Evolutionary conservation across 1,139 yeast species (phyloP).

Genomic region (Saccharomyces pastorianus): DNA sequence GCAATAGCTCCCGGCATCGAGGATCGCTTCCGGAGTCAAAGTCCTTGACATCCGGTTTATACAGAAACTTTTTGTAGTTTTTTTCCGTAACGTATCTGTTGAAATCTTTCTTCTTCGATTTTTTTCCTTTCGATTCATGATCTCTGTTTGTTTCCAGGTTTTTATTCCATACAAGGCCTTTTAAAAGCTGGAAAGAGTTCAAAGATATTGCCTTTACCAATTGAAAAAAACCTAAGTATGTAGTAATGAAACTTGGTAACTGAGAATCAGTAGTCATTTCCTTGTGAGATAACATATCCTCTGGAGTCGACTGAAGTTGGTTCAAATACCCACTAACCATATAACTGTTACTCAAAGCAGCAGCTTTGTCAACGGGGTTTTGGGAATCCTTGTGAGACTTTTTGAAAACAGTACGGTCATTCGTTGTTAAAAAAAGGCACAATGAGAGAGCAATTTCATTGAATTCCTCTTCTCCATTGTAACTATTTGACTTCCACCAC

Average conservation of each 20-base stretch:
- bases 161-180: conserved; percentile 2
- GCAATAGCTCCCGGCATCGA: conserved; percentile 10
- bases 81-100: conserved; percentile 23
- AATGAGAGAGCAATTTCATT: background rate
- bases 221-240: background rate
- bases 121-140: background rate
- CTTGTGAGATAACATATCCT: conserved; percentile 2
- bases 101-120: conserved; percentile 9
- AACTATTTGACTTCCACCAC: background rate
- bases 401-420: background rate
- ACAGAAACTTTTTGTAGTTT: conserved; percentile 22
- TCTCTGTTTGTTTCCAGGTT: background rate
- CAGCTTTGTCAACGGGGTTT: background rate
- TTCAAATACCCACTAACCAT: conserved; percentile 14
- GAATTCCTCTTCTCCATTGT: background rate
- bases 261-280: background rate
- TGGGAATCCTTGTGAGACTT: background rate
- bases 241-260: conserved; percentile 1
- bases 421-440: background rate
- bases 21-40: conserved; percentile 6
- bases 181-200: background rate
- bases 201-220: background rate
- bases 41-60: conserved; percentile 9
- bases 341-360: background rate
- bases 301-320: conserved; percentile 7